Evolutionary conservation across 345 rosid species (phyloP).

Genomic region (Erysimum cheiranthoides): DNA sequence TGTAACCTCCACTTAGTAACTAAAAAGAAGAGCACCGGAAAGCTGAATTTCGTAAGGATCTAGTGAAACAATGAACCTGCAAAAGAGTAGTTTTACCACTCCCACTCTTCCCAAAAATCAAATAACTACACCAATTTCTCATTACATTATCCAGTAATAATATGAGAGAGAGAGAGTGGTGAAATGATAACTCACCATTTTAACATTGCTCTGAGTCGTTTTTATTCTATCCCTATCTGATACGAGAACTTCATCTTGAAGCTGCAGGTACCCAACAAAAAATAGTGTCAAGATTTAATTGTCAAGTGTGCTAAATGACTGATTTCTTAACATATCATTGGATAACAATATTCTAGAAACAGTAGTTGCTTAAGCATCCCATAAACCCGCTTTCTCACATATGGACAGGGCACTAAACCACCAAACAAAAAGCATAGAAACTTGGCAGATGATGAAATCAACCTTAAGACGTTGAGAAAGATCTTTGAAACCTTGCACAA

Average conservation of each 20-base stretch:
- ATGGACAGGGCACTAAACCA: conserved; percentile 25
- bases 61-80: conserved; percentile 57
- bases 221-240: conserved; percentile 94
- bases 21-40: conserved; percentile 25
- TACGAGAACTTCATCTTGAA: conserved; percentile 72
- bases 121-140: conserved; percentile 26
- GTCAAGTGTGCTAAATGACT: conserved; percentile 1
- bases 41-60: conserved; percentile 11
- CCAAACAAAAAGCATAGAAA: conserved; percentile 20
- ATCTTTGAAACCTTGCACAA: conserved; percentile 94
- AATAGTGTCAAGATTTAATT: conserved; percentile 20
- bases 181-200: conserved; percentile 58
- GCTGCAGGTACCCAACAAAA: conserved; percentile 51
- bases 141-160: neutral
- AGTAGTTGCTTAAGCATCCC: conserved; percentile 5
- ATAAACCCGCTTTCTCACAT: neutral
- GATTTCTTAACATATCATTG: conserved; percentile 6
- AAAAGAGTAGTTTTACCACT: conserved; percentile 95
- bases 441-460: neutral
- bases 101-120: conserved; percentile 95
- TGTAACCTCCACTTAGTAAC: conserved; percentile 91
- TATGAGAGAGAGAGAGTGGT: neutral
- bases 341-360: neutral
- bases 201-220: conserved; percentile 88
- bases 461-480: conserved; percentile 93